A percentile compares a stretch with the other conserved stretches of the same genome.
phyloP scores from a whole-genome alignment of 2,329 filamentous ascomycete genomes.

The Hypoxylon sp. region DNA sequence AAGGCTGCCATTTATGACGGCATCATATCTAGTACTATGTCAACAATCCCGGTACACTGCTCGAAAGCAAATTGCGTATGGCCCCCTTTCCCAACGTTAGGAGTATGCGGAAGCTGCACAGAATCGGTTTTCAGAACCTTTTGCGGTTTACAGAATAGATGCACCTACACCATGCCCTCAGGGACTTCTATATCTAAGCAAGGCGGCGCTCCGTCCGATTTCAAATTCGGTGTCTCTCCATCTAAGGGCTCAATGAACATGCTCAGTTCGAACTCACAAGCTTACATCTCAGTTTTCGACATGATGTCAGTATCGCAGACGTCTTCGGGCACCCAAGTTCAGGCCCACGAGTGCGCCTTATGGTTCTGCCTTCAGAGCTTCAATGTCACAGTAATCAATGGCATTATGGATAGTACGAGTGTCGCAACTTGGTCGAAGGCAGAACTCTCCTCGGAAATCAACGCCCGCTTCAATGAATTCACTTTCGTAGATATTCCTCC shows the following conservation, averaged over 20 bases:
- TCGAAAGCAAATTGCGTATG: conserved; percentile 56
- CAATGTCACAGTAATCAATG: conserved; percentile 52
- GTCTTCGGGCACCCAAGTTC: conserved; percentile 37
- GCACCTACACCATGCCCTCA: conserved; percentile 53
- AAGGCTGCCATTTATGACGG: conserved; percentile 59
- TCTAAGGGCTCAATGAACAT: conserved; percentile 44
- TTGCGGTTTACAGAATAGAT: conserved; percentile 45
- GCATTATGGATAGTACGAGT: conserved; percentile 49
- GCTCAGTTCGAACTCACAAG: conserved; percentile 41
- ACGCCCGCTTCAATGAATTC: conserved; percentile 51
- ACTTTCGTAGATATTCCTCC: conserved; percentile 54
- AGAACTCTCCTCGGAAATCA: conserved; percentile 48
- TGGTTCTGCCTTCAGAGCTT: conserved; percentile 59
- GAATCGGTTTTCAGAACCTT: conserved; percentile 34
- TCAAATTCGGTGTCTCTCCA: conserved; percentile 53
- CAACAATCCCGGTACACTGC: conserved; percentile 51
- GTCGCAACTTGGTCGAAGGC: conserved; percentile 54
- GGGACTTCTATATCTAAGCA: conserved; percentile 51
- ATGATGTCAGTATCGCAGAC: conserved; percentile 53
- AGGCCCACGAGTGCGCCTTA: conserved; percentile 55
- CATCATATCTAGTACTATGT: conserved; percentile 54
- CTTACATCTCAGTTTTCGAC: conserved; percentile 58
- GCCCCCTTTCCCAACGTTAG: conserved; percentile 57
- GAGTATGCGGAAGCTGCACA: conserved; percentile 56
- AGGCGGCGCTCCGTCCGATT: conserved; percentile 45